Percentiles rank a stretch among this genome's conserved stretches.
Evolutionary conservation across 768 basidiomycete species (phyloP).

Genomic region (Lyophyllum atratum): DNA sequence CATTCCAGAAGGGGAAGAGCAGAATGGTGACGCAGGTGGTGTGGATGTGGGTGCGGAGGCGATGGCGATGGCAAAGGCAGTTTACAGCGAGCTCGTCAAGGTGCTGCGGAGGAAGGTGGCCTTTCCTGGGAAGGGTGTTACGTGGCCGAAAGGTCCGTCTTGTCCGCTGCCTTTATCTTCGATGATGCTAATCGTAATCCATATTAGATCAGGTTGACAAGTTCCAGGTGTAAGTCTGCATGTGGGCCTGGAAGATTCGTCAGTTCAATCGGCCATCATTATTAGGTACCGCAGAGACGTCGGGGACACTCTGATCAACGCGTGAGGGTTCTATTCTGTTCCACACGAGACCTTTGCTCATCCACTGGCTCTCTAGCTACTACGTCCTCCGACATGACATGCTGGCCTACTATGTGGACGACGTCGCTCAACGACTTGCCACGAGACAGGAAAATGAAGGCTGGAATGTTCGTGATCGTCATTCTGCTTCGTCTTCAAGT

Average conservation of each 20-base stretch:
- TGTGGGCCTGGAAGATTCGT: background rate
- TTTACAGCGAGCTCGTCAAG: slow-evolving; percentile 78
- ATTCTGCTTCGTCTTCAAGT: background rate
- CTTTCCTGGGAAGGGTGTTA: slow-evolving; percentile 58
- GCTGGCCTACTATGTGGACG: slow-evolving; percentile 68
- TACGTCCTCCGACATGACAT: slow-evolving; percentile 87
- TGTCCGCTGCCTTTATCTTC: background rate
- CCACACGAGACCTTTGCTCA: background rate
- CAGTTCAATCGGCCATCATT: background rate
- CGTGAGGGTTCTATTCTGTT: slow-evolving; percentile 45
- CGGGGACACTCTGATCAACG: slow-evolving; percentile 86
- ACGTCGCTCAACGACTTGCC: slow-evolving; percentile 57
- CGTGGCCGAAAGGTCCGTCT: slow-evolving; percentile 71
- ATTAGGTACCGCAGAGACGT: slow-evolving; percentile 80
- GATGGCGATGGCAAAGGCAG: slow-evolving; percentile 59
- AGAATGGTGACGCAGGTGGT: background rate
- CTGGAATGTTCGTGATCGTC: slow-evolving; percentile 66
- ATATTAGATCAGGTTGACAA: slow-evolving; percentile 74
- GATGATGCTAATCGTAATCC: background rate
- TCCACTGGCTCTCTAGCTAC: slow-evolving; percentile 49
- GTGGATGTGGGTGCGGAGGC: slow-evolving; percentile 32
- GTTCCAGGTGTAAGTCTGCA: slow-evolving; percentile 66
- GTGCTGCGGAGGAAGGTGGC: slow-evolving; percentile 72
- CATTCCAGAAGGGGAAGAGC: slow-evolving; percentile 22
- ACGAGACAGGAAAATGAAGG: slow-evolving; percentile 43